Evolutionary conservation across 1,284 basidiomycete species (phyloP), one percentile per base, ranked within the genome.

Genomic region (Puccinia hordei): DNA sequence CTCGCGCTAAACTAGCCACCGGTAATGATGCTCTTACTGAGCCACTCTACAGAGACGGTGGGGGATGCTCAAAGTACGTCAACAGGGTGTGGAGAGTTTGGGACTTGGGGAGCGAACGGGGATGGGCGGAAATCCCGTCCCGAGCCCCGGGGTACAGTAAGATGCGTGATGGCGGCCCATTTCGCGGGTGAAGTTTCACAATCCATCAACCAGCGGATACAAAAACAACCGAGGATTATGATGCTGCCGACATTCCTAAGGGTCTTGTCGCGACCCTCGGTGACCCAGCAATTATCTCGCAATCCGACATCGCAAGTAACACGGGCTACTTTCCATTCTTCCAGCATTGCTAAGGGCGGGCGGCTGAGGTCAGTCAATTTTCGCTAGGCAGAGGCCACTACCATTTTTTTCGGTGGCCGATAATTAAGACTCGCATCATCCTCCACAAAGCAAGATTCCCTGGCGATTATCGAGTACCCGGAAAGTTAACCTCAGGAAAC

Each of bases 401-500:
- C 53, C 10, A 53, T 22, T 8, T 6, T 19, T 13, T 27, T 13
- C 24, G 27, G 6, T 73, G 59, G n/a, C 8, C 38, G 19, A 38
- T 59, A 38, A 24, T 73, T 33, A 38, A 72, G 10, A 46, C 24
- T 71, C 0, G 13, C 17, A 2, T 27, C 24, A 6, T 53, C 24
- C 35, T 53, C 1, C 15, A 35, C 10, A 72, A 19, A 82, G 81
- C 27, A 81, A 81, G 61, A 65, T 82, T 35, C 81, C 79, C 19
- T 81, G 79, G 81, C 59, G 80, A 35, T 24, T 82, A 22, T 82
- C 80, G 17, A 49, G 35, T n/a, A 82, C 77, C 10, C 24, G 80
- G 13, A 81, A 82, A 72, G 77, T 73, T 12, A 79, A 77, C 51
- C 65, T 80, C 24, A 79, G 80, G 49, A 81, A 82, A 68, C 61